phyloP scores from a whole-genome alignment of 1,139 yeast species.

The Eremothecium sinecaudum region DNA sequence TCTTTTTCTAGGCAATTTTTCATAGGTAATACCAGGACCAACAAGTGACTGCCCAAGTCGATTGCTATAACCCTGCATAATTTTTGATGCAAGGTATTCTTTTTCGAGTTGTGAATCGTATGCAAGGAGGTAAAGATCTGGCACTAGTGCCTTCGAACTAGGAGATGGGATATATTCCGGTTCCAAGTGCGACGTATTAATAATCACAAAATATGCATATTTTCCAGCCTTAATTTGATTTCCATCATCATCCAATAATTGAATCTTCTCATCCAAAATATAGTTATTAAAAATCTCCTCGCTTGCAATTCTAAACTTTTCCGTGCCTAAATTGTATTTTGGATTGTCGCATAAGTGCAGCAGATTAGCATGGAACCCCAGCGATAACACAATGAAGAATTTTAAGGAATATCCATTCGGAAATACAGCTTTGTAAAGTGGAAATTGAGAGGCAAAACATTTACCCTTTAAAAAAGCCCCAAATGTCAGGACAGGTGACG shows the following conservation, averaged over 20 bases:
- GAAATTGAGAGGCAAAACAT: conserved; percentile 39
- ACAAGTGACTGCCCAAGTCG: conserved; percentile 45
- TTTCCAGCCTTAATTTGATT: conserved; percentile 30
- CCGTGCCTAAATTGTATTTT: conserved; percentile 55
- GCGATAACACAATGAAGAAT: conserved; percentile 64
- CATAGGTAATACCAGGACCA: conserved; percentile 39
- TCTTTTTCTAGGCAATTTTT: conserved; percentile 27
- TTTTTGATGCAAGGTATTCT: conserved; percentile 42
- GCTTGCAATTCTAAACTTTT: conserved; percentile 66
- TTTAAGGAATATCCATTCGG: conserved; percentile 39
- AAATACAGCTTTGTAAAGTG: conserved; percentile 45
- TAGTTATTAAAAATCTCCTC: conserved; percentile 37
- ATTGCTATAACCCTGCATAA: conserved; percentile 46
- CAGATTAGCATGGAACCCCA: conserved; percentile 80
- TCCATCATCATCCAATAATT: conserved; percentile 7
- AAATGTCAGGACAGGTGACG: conserved; percentile 43
- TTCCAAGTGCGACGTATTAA: conserved; percentile 59
- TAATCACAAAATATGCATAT: conserved; percentile 58
- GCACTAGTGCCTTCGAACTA: conserved; percentile 42
- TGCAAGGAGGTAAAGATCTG: conserved; percentile 45
- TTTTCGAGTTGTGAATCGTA: conserved; percentile 36
- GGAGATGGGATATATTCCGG: conserved; percentile 69
- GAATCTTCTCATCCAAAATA: conserved; percentile 11
- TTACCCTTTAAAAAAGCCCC: conserved; percentile 32
- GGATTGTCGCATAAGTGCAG: conserved; percentile 69